These are phyloP conservation scores for Monosporozyma siamensis DNA, from an alignment of 805 yeast species.

Conservation along the genomic window DNA sequence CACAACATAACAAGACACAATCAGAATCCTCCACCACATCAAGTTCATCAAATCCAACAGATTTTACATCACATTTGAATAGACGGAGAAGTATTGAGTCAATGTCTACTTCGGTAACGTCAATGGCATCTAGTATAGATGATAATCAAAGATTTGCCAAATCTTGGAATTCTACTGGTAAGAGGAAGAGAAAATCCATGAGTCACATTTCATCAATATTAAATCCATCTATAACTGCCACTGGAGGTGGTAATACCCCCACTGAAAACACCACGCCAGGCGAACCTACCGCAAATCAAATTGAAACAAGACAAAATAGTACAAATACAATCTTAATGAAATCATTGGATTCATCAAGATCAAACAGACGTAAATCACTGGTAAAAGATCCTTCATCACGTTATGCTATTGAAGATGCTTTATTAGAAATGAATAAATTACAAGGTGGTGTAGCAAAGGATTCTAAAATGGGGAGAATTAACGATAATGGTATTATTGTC, in stretches of 20 bases:
- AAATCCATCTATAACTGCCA: not conserved
- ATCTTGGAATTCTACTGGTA: slow-evolving; percentile 28
- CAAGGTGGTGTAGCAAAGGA: slow-evolving; percentile 17
- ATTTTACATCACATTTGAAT: slow-evolving; percentile 23
- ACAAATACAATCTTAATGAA: slow-evolving; percentile 10
- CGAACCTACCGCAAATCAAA: not conserved
- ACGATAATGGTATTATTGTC: slow-evolving; percentile 26
- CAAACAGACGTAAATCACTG: slow-evolving; percentile 22
- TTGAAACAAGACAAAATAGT: slow-evolving; percentile 14
- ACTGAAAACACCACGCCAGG: not conserved
- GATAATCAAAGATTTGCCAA: slow-evolving; percentile 29
- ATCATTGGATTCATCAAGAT: not conserved
- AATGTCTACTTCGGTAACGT: slow-evolving; percentile 27
- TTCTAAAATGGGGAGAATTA: slow-evolving; percentile 19
- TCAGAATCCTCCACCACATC: slow-evolving; percentile 2
- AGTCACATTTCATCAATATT: slow-evolving; percentile 13
- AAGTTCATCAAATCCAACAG: slow-evolving; percentile 26
- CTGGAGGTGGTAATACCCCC: no score
- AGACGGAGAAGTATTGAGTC: slow-evolving; percentile 26
- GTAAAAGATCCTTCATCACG: slow-evolving; percentile 15
- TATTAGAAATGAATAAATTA: slow-evolving; percentile 25
- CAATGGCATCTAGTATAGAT: slow-evolving; percentile 27
- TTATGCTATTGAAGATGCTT: slow-evolving; percentile 26
- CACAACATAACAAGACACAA: not conserved
- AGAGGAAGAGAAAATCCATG: slow-evolving; percentile 27